Conservation (phyloP, 2,329 filamentous ascomycete genomes). For the Cercospora citrullina region DNA sequence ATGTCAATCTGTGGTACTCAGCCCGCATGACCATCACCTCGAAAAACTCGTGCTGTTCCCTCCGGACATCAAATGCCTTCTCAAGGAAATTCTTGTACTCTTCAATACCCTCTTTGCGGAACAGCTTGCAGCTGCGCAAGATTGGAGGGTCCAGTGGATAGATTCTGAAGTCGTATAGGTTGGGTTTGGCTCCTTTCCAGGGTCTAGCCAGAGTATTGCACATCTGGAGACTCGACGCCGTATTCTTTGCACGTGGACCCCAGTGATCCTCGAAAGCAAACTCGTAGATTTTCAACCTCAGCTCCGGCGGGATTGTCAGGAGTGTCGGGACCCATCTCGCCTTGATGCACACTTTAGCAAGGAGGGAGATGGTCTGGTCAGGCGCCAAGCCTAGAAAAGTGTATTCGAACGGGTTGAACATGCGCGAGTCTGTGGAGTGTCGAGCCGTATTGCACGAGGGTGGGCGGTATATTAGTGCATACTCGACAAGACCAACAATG, state of each 20-base stretch:
- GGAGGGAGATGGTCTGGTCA: not conserved
- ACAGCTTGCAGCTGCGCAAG: not conserved
- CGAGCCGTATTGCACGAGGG: not conserved
- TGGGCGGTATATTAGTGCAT: not conserved
- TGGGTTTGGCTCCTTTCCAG: not conserved
- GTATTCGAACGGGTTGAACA: not conserved
- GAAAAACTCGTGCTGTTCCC: not conserved
- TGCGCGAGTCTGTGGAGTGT: not conserved
- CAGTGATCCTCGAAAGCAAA: not conserved
- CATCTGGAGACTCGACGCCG: not conserved
- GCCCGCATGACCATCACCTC: not conserved
- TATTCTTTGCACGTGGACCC: not conserved
- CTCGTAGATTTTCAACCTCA: not conserved
- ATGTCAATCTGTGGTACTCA: not conserved
- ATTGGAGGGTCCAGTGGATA: not conserved
- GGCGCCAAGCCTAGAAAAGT: not conserved
- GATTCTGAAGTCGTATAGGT: not conserved
- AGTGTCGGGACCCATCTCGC: not conserved
- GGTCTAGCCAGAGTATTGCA: not conserved
- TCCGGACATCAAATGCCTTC: not conserved
- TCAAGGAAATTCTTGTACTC: not conserved
- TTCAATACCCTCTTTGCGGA: not conserved
- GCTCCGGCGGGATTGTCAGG: not conserved
- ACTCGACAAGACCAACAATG: not conserved
- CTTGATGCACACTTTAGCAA: not conserved